phyloP scores from a whole-genome alignment of 2,329 filamentous ascomycete genomes.

The Epichloe gansuensis region DNA sequence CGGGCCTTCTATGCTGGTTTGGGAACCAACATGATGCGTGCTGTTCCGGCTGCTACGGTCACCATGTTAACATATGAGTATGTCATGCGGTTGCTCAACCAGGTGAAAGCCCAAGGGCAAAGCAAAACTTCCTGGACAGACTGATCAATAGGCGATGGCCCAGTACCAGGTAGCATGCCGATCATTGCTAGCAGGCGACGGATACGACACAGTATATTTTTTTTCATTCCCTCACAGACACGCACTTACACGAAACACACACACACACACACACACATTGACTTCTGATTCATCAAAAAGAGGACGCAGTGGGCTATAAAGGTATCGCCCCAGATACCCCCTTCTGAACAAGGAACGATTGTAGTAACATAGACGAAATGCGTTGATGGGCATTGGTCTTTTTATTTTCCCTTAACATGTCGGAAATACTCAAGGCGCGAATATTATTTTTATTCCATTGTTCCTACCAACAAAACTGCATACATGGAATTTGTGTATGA shows the following conservation, averaged over 20 bases:
- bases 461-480: not conserved
- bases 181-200: not conserved
- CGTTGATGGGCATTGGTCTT: constrained; percentile 12
- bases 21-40: constrained; percentile 94
- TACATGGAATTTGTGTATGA: not conserved
- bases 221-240: not conserved
- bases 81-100: constrained; percentile 41
- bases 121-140: constrained; percentile 17
- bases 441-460: not conserved
- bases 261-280: not conserved
- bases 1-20: constrained; percentile 93
- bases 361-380: constrained; percentile 23
- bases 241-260: constrained; percentile 6
- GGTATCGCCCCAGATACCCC: constrained; percentile 1
- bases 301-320: constrained; percentile 1
- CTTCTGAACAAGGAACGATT: constrained; percentile 12
- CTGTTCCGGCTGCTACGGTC: constrained; percentile 88
- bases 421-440: not conserved
- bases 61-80: constrained; percentile 97
- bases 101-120: constrained; percentile 27
- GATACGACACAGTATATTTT: not conserved
- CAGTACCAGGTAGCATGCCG: no score
- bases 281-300: not conserved
- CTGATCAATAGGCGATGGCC: not conserved
- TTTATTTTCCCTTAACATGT: constrained; percentile 5